Evolutionary conservation across 371 early-diverging fungal species (phyloP).

Genomic region (Furculomyces boomerangus): DNA sequence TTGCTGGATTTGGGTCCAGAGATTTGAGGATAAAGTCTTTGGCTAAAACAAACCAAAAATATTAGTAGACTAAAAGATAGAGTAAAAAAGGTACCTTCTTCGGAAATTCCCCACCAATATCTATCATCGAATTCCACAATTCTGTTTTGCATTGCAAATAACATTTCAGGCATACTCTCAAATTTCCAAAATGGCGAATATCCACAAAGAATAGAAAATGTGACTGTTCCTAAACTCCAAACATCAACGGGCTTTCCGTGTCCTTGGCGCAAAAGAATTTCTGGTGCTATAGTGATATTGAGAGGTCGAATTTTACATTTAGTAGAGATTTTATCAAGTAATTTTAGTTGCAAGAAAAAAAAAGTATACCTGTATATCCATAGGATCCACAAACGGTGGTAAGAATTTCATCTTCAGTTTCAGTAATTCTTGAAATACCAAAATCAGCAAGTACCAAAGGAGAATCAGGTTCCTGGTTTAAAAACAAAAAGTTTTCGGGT

Average conservation of each 20-base stretch:
- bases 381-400: constrained; percentile 93
- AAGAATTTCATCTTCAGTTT: constrained; percentile 21
- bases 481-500: constrained; percentile 66
- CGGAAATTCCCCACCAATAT: constrained; percentile 61
- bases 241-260: constrained; percentile 87
- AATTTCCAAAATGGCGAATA: constrained; percentile 77
- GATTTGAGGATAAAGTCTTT: constrained; percentile 75
- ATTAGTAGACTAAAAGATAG: background rate
- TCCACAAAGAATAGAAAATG: constrained; percentile 67
- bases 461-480: constrained; percentile 28
- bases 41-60: constrained; percentile 12
- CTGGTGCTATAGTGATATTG: constrained; percentile 44
- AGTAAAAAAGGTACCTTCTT: constrained; percentile 23
- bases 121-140: constrained; percentile 55
- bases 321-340: background rate
- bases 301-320: background rate
- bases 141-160: constrained; percentile 40
- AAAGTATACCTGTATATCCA: constrained; percentile 34
- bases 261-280: constrained; percentile 55
- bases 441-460: constrained; percentile 77
- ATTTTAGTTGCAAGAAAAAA: background rate
- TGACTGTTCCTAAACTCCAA: constrained; percentile 92
- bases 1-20: constrained; percentile 47
- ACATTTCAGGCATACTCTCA: constrained; percentile 37
- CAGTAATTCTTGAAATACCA: constrained; percentile 61